These are phyloP conservation scores for Hanseniaspora hatyaiensis DNA, from an alignment of 805 yeast genomes.

Conservation along the genomic window DNA sequence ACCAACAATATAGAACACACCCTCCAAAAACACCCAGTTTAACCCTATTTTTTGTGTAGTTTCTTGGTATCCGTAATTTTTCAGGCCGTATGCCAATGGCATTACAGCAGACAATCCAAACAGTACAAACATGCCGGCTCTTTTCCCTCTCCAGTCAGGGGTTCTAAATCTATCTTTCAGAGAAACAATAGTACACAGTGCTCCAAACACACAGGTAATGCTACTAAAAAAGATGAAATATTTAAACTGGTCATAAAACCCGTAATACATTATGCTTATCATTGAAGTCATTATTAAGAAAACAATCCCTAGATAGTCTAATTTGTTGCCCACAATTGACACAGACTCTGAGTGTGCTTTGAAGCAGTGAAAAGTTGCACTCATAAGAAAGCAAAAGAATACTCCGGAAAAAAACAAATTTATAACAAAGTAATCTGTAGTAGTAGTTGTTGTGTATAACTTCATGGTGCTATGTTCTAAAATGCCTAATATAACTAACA, in stretches of 20 bases:
- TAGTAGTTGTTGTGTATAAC: constrained; percentile 34
- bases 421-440: constrained; percentile 31
- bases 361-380: constrained; percentile 54
- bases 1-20: constrained; percentile 62
- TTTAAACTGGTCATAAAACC: constrained; percentile 36
- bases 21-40: constrained; percentile 57
- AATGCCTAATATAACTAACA: constrained; percentile 17
- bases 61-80: constrained; percentile 38
- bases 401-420: constrained; percentile 41
- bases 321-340: constrained; percentile 49
- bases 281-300: constrained; percentile 53
- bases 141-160: constrained; percentile 57
- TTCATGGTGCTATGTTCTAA: constrained; percentile 28
- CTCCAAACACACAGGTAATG: constrained; percentile 46
- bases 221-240: constrained; percentile 32
- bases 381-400: constrained; percentile 46
- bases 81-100: constrained; percentile 50
- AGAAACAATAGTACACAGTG: constrained; percentile 50
- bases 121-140: constrained; percentile 66
- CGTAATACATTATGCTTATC: constrained; percentile 39
- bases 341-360: constrained; percentile 52
- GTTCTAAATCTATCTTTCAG: constrained; percentile 56
- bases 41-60: constrained; percentile 44
- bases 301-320: constrained; percentile 68
- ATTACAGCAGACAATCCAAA: constrained; percentile 71